phyloP scores from a whole-genome alignment of 2,329 filamentous ascomycete species.

The Gaeumannomyces tritici region DNA sequence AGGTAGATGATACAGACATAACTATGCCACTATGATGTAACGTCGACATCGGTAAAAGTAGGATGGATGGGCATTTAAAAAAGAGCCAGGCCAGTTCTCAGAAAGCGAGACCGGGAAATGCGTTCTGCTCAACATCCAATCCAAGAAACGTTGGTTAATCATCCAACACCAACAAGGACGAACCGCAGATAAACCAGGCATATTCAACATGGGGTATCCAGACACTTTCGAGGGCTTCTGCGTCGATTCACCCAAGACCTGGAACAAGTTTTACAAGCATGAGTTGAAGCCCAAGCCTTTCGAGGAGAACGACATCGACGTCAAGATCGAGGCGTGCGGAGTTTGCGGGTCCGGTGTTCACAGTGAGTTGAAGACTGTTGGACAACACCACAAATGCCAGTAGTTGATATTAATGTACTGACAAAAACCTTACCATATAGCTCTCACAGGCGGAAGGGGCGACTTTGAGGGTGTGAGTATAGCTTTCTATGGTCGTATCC shows the following conservation, averaged over 20 bases:
- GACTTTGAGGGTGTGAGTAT: constrained; percentile 18
- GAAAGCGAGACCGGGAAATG: too few relatives aligned
- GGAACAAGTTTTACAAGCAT: constrained; percentile 28
- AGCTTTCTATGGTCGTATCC: background rate
- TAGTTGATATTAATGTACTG: background rate
- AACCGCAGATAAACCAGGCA: background rate
- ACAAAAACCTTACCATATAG: background rate
- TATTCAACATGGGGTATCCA: constrained; percentile 29
- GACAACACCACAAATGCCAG: too few relatives aligned
- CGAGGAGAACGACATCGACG: constrained; percentile 59
- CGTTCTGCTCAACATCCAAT: too few relatives aligned
- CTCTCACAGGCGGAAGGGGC: constrained; percentile 45
- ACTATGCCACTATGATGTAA: background rate
- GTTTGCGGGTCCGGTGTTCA: constrained; percentile 52
- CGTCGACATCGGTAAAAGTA: background rate
- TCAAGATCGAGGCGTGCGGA: constrained; percentile 61
- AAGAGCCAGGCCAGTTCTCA: too few relatives aligned
- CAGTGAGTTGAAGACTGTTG: constrained; percentile 15
- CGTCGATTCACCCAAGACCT: constrained; percentile 29
- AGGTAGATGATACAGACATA: background rate
- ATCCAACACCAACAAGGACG: background rate
- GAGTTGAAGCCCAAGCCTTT: constrained; percentile 29
- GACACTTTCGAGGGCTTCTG: constrained; percentile 33
- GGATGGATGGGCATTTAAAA: background rate
- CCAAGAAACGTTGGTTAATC: too few relatives aligned